A percentile compares a stretch with the other conserved stretches of the same genome.
These are phyloP conservation scores for Diplodia seriata DNA, from an alignment of 2,329 filamentous ascomycete genomes.

Conservation along the genomic window DNA sequence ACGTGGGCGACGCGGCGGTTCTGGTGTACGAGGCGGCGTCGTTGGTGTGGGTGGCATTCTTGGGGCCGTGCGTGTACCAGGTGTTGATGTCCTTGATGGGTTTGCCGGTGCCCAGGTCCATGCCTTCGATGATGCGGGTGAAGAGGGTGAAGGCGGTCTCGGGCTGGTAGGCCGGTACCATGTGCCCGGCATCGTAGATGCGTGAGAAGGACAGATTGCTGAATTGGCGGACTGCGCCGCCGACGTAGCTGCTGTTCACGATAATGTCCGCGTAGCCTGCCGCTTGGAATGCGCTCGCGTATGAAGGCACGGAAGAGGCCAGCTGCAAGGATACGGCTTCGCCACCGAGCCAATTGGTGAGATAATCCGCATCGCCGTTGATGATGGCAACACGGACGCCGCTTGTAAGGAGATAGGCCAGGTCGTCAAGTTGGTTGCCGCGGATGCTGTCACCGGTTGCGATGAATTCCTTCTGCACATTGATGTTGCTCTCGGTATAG, in stretches of 20 bases:
- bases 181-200: slow-evolving; percentile 61
- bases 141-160: slow-evolving; percentile 62
- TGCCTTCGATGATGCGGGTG: slow-evolving; percentile 58
- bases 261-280: slow-evolving; percentile 77
- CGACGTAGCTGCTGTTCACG: slow-evolving; percentile 71
- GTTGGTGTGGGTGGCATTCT: slow-evolving; percentile 64
- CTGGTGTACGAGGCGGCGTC: slow-evolving; percentile 52
- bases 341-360: slow-evolving; percentile 73
- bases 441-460: slow-evolving; percentile 55
- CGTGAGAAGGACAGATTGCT: slow-evolving; percentile 67
- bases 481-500: slow-evolving; percentile 53
- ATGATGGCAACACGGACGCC: slow-evolving; percentile 68
- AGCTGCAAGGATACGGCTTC: slow-evolving; percentile 71
- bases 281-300: slow-evolving; percentile 63
- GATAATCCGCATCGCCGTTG: slow-evolving; percentile 68
- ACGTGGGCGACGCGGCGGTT: slow-evolving; percentile 60
- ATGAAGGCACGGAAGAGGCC: slow-evolving; percentile 49
- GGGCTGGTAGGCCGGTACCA: slow-evolving; percentile 56
- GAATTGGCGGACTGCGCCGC: slow-evolving; percentile 76
- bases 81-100: slow-evolving; percentile 53
- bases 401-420: slow-evolving; percentile 51
- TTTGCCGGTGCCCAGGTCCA: slow-evolving; percentile 58
- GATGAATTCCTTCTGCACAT: slow-evolving; percentile 45
- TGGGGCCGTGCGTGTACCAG: slow-evolving; percentile 59
- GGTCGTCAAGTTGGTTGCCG: slow-evolving; percentile 48